Percentiles rank a stretch among this genome's conserved stretches.
These are phyloP conservation scores for Russula earlei DNA, from an alignment of 768 basidiomycete species.

Conservation along the genomic window DNA sequence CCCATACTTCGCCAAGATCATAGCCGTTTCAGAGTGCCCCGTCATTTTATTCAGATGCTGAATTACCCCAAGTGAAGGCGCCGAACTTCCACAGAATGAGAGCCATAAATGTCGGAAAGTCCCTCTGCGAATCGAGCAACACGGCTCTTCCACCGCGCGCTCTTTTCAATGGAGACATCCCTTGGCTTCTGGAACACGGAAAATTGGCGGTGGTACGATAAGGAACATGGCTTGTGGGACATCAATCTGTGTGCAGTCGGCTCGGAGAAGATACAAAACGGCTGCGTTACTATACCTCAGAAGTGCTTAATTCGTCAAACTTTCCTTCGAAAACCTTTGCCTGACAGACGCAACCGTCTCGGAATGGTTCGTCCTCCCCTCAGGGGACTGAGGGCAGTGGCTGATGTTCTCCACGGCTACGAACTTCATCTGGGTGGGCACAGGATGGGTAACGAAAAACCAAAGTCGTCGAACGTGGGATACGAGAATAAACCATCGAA, in stretches of 20 bases:
- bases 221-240: neutral
- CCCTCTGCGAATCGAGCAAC: neutral
- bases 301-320: neutral
- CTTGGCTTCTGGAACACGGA: constrained; percentile 5
- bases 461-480: constrained; percentile 8
- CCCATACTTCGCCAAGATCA: neutral
- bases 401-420: neutral
- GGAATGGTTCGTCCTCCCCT: neutral
- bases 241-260: neutral
- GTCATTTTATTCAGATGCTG: neutral
- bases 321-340: neutral
- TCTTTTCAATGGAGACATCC: constrained; percentile 6
- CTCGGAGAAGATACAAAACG: neutral
- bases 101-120: constrained; percentile 3
- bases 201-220: neutral
- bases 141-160: neutral
- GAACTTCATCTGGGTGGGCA: constrained; percentile 3
- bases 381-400: neutral
- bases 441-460: constrained; percentile 1
- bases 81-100: neutral
- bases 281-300: neutral
- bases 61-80: neutral
- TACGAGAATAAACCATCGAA: constrained; percentile 4
- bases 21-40: neutral
- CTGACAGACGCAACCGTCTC: neutral